A percentile compares a stretch with the other conserved stretches of the same genome.
Conservation (phyloP, 2,329 filamentous ascomycete species). For the Arthrobotrys sphaeroides region DNA sequence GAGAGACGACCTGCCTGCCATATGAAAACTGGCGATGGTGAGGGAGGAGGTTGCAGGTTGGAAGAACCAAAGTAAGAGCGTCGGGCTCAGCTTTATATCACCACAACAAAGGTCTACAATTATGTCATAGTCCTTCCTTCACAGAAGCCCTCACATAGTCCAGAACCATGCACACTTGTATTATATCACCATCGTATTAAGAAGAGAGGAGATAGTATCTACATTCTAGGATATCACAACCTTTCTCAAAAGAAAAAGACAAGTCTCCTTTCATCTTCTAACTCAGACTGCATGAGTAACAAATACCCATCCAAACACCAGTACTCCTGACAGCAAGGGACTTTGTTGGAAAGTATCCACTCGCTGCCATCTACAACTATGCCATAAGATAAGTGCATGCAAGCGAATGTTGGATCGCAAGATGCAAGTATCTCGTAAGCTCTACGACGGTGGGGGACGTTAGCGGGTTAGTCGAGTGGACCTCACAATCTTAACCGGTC, state of each 20-base stretch:
- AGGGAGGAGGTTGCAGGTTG: background rate
- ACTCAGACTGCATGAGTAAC: too few species aligned
- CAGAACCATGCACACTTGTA: background rate
- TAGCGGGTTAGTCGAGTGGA: slow-evolving; percentile 10
- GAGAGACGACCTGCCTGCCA: background rate
- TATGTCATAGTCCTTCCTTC: too few species aligned
- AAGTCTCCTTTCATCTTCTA: background rate
- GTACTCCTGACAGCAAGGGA: background rate
- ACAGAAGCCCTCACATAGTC: too few species aligned
- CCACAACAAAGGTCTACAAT: too few species aligned
- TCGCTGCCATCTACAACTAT: background rate
- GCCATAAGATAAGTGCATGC: background rate
- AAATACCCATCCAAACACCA: background rate
- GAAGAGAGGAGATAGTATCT: background rate
- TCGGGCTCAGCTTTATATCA: background rate
- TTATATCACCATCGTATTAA: background rate
- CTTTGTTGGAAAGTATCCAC: slow-evolving; percentile 13
- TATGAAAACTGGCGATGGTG: background rate
- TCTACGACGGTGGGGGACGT: background rate
- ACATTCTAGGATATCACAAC: slow-evolving; percentile 13
- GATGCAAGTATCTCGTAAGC: background rate
- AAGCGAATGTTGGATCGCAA: background rate
- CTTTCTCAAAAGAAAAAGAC: background rate
- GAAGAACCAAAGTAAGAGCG: background rate
- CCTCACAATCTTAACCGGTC: background rate